phyloP scores from a whole-genome alignment of 1,139 yeast genomes.

The Tardiomyces digboiensis region DNA sequence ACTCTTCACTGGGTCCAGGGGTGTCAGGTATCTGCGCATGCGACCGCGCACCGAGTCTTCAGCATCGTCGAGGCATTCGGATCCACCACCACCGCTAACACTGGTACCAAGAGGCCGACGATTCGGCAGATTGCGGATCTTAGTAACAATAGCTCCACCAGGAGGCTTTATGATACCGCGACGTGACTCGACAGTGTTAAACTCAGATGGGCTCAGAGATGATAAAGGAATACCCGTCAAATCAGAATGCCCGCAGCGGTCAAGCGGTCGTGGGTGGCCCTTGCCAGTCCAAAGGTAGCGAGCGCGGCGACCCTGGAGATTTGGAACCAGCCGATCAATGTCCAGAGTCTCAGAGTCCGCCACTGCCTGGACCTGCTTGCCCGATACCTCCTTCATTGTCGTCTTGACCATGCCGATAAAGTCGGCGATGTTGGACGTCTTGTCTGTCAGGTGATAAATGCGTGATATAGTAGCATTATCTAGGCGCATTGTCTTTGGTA shows the following conservation, averaged over 20 bases:
- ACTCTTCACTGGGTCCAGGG: not conserved
- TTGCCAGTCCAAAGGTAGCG: conserved; percentile 41
- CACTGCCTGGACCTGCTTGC: conserved; percentile 32
- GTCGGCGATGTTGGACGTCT: conserved; percentile 40
- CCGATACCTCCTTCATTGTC: conserved; percentile 61
- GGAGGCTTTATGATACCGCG: not conserved
- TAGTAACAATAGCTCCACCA: not conserved
- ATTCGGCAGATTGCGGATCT: not conserved
- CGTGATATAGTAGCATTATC: conserved; percentile 56
- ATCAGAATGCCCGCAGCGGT: not conserved
- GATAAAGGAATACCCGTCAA: conserved; percentile 5
- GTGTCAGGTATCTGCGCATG: not conserved
- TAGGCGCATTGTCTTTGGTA: conserved; percentile 47
- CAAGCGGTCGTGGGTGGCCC: conserved; percentile 21
- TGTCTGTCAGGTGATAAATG: conserved; percentile 50
- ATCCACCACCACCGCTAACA: no score
- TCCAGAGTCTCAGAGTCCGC: conserved; percentile 43
- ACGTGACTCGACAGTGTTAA: not conserved
- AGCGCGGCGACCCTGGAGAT: conserved; percentile 38
- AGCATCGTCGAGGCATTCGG: not conserved
- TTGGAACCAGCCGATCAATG: conserved; percentile 34
- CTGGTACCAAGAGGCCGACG: no score
- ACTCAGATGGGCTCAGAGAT: conserved; percentile 1
- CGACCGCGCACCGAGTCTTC: not conserved
- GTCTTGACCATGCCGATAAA: conserved; percentile 59